Percentiles rank a stretch among this genome's conserved stretches.
phyloP scores from a whole-genome alignment of 768 basidiomycete species.

The Tulasnella sp. region DNA sequence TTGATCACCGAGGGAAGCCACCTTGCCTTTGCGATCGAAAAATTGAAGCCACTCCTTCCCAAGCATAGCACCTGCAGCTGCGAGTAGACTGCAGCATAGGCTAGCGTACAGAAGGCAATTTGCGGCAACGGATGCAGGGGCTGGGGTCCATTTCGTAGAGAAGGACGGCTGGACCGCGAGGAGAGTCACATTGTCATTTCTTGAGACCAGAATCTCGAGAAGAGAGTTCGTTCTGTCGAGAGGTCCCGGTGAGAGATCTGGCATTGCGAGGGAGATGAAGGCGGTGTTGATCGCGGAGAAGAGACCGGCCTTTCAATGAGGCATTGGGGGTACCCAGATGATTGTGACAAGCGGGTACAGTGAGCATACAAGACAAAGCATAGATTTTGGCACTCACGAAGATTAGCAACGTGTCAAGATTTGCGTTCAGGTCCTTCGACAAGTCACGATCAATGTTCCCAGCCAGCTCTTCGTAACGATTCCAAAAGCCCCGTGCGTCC shows the following conservation, averaged over 20 bases:
- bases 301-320: neutral
- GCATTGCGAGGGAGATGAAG: neutral
- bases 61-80: neutral
- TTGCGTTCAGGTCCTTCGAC: neutral
- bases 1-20: neutral
- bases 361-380: neutral
- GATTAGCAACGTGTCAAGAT: neutral
- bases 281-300: constrained; percentile 8
- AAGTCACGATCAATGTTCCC: neutral
- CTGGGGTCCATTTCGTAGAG: too few relatives aligned
- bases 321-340: neutral
- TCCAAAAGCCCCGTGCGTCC: neutral
- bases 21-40: neutral
- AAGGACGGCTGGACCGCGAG: neutral
- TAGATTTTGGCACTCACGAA: neutral
- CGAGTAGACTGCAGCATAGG: constrained; percentile 1
- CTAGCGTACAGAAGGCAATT: neutral
- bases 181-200: neutral
- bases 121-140: neutral
- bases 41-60: neutral
- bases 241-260: neutral
- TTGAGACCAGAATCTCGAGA: neutral
- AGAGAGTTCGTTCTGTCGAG: neutral
- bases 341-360: neutral
- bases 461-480: neutral